phyloP scores from a whole-genome alignment of 2,329 filamentous ascomycete genomes.

The Myriosclerotinia scirpicola region DNA sequence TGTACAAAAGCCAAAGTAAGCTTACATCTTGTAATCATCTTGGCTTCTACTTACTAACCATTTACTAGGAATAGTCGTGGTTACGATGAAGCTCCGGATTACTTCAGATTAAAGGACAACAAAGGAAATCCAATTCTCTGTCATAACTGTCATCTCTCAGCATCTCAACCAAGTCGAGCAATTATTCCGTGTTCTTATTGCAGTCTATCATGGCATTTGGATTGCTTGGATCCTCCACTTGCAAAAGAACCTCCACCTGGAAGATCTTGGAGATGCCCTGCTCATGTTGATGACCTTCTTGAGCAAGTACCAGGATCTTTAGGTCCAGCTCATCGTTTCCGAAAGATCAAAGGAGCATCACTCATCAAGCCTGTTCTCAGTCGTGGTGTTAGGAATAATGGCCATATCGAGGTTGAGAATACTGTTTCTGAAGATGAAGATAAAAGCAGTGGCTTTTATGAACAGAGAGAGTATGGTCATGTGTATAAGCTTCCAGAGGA shows the following conservation, averaged over 20 bases:
- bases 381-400: constrained; percentile 70
- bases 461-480: constrained; percentile 61
- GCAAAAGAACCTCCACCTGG: constrained; percentile 73
- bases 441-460: constrained; percentile 53
- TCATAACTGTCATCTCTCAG: constrained; percentile 68
- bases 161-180: constrained; percentile 58
- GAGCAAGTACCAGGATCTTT: constrained; percentile 55
- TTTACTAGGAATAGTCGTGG: constrained; percentile 48
- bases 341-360: constrained; percentile 57
- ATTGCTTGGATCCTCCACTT: constrained; percentile 84
- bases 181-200: constrained; percentile 89
- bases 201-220: constrained; percentile 81
- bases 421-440: constrained; percentile 53
- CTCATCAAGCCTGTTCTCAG: constrained; percentile 53
- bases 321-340: constrained; percentile 60
- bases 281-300: constrained; percentile 78
- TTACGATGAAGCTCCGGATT: constrained; percentile 64
- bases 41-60: constrained; percentile 22
- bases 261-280: constrained; percentile 81
- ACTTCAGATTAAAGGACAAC: constrained; percentile 65
- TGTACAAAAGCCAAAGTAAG: constrained; percentile 60
- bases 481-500: constrained; percentile 63
- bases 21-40: constrained; percentile 27
- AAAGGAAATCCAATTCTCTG: constrained; percentile 79
- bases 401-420: constrained; percentile 68